These are phyloP conservation scores for Pilasporangium apinafurcum DNA, from an alignment of 352 stramenopile genomes.

Conservation along the genomic window DNA sequence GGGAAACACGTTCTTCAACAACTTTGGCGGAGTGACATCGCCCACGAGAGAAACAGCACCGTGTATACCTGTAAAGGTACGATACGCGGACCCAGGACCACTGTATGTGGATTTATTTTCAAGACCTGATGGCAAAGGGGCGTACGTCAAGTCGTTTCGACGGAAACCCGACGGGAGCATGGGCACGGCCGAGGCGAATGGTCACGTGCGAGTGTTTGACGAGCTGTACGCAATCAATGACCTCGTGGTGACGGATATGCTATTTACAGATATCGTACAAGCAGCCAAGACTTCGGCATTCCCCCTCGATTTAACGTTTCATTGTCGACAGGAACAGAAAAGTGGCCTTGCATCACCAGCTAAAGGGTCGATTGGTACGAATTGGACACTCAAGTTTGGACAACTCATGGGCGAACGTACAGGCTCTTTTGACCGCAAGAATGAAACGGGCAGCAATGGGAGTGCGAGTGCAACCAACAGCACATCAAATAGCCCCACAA, in stretches of 20 bases:
- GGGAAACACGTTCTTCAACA: constrained; percentile 11
- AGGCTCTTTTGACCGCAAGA: too few relatives aligned
- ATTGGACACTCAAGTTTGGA: constrained; percentile 43
- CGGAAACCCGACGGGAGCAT: constrained; percentile 42
- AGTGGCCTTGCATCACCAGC: constrained; percentile 28
- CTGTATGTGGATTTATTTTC: constrained; percentile 78
- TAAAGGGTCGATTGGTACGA: constrained; percentile 8
- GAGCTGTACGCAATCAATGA: constrained; percentile 67
- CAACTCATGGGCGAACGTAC: constrained; percentile 29
- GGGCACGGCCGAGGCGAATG: constrained; percentile 48
- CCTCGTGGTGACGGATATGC: constrained; percentile 41
- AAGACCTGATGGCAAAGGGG: constrained; percentile 51
- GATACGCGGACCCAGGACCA: constrained; percentile 40
- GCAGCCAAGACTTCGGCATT: constrained; percentile 54
- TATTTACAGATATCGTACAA: constrained; percentile 65
- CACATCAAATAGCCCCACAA: constrained; percentile 7
- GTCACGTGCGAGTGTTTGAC: constrained; percentile 51
- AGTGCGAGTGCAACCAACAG: constrained; percentile 11
- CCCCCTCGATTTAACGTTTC: constrained; percentile 63
- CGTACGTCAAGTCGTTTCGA: constrained; percentile 70
- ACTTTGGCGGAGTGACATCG: constrained; percentile 14
- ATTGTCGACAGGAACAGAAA: constrained; percentile 17
- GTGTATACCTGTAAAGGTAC: constrained; percentile 26
- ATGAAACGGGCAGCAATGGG: constrained; percentile 30
- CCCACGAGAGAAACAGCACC: constrained; percentile 16